Percentiles rank a stretch among this genome's conserved stretches.
Conservation (phyloP, 805 yeast genomes). For the Torulaspora franciscae region DNA sequence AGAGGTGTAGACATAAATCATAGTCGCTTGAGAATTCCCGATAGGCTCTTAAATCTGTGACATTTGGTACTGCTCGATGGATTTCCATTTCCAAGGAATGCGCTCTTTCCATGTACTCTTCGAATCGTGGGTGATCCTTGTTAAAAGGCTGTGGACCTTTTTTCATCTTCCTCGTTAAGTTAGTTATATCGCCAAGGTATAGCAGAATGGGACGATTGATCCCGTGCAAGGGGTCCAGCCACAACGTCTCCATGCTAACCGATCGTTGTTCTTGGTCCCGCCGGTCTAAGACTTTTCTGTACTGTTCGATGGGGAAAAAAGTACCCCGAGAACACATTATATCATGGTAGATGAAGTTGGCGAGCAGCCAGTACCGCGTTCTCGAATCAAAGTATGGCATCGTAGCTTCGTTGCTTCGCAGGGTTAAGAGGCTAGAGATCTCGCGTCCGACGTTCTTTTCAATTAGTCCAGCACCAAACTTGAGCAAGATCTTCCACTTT, state of each 20-base stretch:
- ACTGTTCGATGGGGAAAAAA: conserved; percentile 58
- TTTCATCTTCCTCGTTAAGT: conserved; percentile 51
- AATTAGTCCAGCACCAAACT: conserved; percentile 61
- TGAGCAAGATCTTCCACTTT: conserved; percentile 65
- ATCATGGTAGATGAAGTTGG: conserved; percentile 79
- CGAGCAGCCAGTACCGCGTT: conserved; percentile 59
- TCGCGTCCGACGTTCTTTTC: conserved; percentile 57
- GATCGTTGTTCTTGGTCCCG: background rate
- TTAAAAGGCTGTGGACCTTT: conserved; percentile 25
- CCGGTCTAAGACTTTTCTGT: conserved; percentile 46
- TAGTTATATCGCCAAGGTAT: conserved; percentile 62
- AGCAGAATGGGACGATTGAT: conserved; percentile 64
- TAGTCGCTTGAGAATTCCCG: conserved; percentile 44
- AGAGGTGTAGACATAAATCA: conserved; percentile 62
- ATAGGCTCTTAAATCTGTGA: conserved; percentile 16
- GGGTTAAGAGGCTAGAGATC: conserved; percentile 38
- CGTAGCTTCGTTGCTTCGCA: conserved; percentile 43
- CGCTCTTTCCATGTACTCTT: conserved; percentile 16
- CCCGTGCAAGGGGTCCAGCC: conserved; percentile 69
- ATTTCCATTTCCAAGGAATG: conserved; percentile 14
- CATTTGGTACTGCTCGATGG: conserved; percentile 15
- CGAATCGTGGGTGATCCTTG: conserved; percentile 21
- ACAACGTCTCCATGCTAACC: conserved; percentile 29
- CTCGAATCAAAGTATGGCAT: conserved; percentile 14
- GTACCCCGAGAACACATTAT: conserved; percentile 63